phyloP scores from a whole-genome alignment of 257 asterid genomes.

The Scutellaria barbata region DNA sequence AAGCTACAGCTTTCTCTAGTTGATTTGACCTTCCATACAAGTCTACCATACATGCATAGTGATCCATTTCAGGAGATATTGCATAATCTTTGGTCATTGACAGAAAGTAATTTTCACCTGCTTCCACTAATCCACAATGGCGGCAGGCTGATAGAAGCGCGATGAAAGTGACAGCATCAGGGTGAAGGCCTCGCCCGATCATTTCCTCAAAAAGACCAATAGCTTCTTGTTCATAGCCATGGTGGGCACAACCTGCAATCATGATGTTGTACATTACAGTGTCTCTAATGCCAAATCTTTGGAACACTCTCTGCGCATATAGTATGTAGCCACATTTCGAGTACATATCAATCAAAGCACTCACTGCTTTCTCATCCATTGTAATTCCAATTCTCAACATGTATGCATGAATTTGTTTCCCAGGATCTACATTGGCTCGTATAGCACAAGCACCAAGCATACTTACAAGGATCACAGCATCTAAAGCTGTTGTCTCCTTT shows the following conservation, averaged over 20 bases:
- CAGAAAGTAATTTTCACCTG: conserved; percentile 68
- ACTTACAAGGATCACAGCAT: conserved; percentile 63
- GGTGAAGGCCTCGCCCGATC: conserved; percentile 51
- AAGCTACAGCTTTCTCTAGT: conserved; percentile 63
- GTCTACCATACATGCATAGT: conserved; percentile 95
- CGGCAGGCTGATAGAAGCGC: conserved; percentile 90
- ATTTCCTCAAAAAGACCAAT: conserved; percentile 61
- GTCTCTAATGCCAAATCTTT: conserved; percentile 46
- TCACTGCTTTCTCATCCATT: conserved; percentile 56
- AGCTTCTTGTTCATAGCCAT: conserved; percentile 70
- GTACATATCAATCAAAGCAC: conserved; percentile 82
- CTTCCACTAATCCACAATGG: conserved; percentile 70
- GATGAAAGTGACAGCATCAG: conserved; percentile 76
- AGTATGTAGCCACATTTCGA: conserved; percentile 75
- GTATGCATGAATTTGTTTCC: conserved; percentile 81
- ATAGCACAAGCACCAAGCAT: conserved; percentile 69
- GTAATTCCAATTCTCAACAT: conserved; percentile 49
- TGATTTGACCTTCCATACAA: conserved; percentile 85
- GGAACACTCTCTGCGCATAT: conserved; percentile 61
- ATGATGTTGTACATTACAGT: conserved; percentile 69
- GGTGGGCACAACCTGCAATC: conserved; percentile 91
- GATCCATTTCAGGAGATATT: conserved; percentile 73
- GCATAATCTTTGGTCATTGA: conserved; percentile 67
- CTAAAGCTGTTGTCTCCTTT: conserved; percentile 41
- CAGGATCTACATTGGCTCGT: conserved; percentile 62